Conservation (phyloP, 208 protist species). For the Leptomonas seymouri region DNA sequence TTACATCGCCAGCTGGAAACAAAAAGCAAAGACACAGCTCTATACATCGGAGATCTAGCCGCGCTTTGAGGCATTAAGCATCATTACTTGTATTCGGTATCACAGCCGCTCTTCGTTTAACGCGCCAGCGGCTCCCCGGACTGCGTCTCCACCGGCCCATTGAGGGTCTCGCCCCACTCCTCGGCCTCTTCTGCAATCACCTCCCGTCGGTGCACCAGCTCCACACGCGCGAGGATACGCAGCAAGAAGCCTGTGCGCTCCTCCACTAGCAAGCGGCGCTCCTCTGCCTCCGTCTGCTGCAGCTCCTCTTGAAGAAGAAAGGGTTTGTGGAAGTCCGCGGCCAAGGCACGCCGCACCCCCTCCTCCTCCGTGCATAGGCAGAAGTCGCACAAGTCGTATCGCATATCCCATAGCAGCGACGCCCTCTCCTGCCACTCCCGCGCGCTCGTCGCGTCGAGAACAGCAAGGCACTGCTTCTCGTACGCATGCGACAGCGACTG, state of each 20-base stretch:
- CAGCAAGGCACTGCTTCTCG: constrained; percentile 3
- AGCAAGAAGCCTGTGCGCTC: constrained; percentile 27
- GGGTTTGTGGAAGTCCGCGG: constrained; percentile 11
- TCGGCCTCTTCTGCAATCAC: constrained; percentile 1
- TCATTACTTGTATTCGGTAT: too few relatives aligned
- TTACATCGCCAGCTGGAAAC: background rate
- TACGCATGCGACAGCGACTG: constrained; percentile 6
- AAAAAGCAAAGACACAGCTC: background rate
- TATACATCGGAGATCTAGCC: too few relatives aligned
- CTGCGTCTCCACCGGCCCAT: background rate
- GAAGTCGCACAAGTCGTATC: constrained; percentile 40
- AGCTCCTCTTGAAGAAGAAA: constrained; percentile 32
- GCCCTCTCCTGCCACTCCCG: constrained; percentile 56
- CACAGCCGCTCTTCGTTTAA: background rate
- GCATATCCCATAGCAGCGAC: constrained; percentile 62
- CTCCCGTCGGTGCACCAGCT: constrained; percentile 1
- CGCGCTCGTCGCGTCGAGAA: constrained; percentile 19
- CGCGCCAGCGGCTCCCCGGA: background rate
- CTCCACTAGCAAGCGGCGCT: constrained; percentile 19
- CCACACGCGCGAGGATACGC: constrained; percentile 23
- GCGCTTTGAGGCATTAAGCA: too few relatives aligned
- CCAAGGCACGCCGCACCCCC: constrained; percentile 14
- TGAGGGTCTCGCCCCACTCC: background rate
- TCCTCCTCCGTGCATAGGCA: constrained; percentile 31
- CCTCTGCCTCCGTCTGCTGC: constrained; percentile 18